Evolutionary conservation across 176 grass and related monocot species (phyloP).

Genomic region (Chloris gayana): DNA sequence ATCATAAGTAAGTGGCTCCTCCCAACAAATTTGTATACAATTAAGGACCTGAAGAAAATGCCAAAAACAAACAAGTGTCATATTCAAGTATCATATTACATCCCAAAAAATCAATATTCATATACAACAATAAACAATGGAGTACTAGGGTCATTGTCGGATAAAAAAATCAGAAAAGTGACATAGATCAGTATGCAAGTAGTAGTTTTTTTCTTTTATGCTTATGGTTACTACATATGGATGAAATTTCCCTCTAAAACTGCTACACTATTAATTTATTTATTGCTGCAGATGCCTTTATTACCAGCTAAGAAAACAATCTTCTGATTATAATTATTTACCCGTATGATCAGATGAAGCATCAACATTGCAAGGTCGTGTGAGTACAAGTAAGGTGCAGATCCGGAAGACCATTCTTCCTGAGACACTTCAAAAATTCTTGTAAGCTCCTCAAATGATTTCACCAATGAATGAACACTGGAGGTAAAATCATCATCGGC

Average conservation of each 20-base stretch:
- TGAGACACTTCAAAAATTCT: not conserved
- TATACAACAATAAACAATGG: too few relatives aligned
- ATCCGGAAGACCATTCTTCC: not conserved
- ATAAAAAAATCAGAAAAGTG: not conserved
- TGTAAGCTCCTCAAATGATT: not conserved
- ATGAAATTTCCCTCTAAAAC: not conserved
- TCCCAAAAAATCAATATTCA: not conserved
- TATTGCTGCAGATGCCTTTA: not conserved
- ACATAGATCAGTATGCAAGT: not conserved
- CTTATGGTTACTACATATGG: not conserved
- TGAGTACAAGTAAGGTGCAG: not conserved
- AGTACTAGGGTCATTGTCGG: not conserved
- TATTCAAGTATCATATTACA: not conserved
- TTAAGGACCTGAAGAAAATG: conserved; percentile 4
- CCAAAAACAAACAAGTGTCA: not conserved
- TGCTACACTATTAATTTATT: not conserved
- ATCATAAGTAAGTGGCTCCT: not conserved
- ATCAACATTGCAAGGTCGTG: not conserved
- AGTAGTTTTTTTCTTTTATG: not conserved
- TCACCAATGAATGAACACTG: not conserved
- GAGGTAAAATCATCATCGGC: not conserved
- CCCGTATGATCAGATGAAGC: conserved; percentile 2
- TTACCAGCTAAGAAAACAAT: not conserved
- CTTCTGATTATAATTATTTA: not conserved
- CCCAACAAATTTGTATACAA: not conserved